Evolutionary conservation across 129 eudicot species (phyloP), one percentile per base, ranked within the genome.

Genomic region (Flaveria bidentis): DNA sequence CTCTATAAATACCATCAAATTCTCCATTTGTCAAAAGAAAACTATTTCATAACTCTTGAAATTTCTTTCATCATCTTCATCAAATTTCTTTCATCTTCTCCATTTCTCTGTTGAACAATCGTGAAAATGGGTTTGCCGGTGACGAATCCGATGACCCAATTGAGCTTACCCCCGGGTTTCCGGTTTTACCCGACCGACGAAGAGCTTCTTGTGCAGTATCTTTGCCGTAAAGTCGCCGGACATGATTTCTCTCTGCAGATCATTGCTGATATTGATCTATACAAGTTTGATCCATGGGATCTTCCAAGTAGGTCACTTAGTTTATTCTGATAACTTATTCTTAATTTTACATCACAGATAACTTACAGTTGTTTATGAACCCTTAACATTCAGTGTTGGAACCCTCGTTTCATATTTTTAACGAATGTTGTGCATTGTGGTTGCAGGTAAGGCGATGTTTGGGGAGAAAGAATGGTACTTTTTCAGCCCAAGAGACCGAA

Each of bases 391-490:
- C 28, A 26, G 28, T 1, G 28, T 26, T 26, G 28, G 28, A 26
- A 26, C 28, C 2, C 28, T 26, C 28, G 28, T 26, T 26, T 2
- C 28, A 26, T 26, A 26, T 26, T 26, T 26, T 26, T 26, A 26
- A 26, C 28, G 28, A 26, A 26, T 26, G 28, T 1, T 26, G 28
- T 30, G 36, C 36, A 30, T 30, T 30, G 4, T 30, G 36, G 36
- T 30, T 74, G 10, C 20, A 93, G 98, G 86, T 64, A 93, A 88
- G 77, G 98, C 98, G 9, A 69, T 82, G 58, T 90, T 90, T 83
- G 96, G 98, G 30, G 98, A 93, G 61, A 88, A 90, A 67, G 98
- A 93, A 84, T 93, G 98, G 97, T 93, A 93, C 49, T 93, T 93
- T 75, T 93, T 93, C 66, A 93, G 91, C 30, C 98, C 97, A 23